Evolutionary conservation across 305 asterid species (phyloP), one percentile per base, ranked within the genome.

Genomic region (Nicotiana rustica): DNA sequence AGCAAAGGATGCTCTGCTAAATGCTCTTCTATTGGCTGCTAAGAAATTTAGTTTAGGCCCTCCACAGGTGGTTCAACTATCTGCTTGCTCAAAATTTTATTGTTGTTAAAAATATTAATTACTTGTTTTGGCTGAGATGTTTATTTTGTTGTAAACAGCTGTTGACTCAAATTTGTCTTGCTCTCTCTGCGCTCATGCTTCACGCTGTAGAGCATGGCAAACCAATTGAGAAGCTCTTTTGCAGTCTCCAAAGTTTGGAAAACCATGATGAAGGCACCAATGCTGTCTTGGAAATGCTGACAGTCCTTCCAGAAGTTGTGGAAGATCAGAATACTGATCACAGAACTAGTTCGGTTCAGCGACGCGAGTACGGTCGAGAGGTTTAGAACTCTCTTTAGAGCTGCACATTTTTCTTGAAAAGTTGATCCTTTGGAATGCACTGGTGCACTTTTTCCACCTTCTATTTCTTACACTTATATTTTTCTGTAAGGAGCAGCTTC

Each of bases 141-240:
- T 71, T 79, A 61, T 80, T 81, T 73, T 83, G 25, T 78, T 57
- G 19, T 6, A 71, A 86, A 82, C 97, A 95, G 98, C 97, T 95
- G 77, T 87, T 95, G 81, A 95, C 98, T 55, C 98, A 95, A 92
- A 90, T 95, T 29, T 95, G 98, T 89, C 97, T 95, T 85, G 97
- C 98, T 79, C 93, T 93, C 83, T 90, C 97, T 69, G 87, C 92
- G 65, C 94, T 95, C 73, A 87, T 92, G 78, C 92, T 95, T 86
- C 94, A 88, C 86, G 96, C 97, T 56, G 94, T 87, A 62, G 98
- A 93, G 89, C 91, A 86, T 86, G 94, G 88, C 67, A 89, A 89
- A 85, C 94, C 97, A 14, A 81, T 92, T 8, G 95, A 91, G 91
- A 92, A 92, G 89, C 94, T 95, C 86, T 95, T 93, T 88, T 87